Percentiles rank a stretch among this genome's conserved stretches.
These are phyloP conservation scores for Microthlaspi erraticum DNA, from an alignment of 345 rosid species.

Conservation along the genomic window DNA sequence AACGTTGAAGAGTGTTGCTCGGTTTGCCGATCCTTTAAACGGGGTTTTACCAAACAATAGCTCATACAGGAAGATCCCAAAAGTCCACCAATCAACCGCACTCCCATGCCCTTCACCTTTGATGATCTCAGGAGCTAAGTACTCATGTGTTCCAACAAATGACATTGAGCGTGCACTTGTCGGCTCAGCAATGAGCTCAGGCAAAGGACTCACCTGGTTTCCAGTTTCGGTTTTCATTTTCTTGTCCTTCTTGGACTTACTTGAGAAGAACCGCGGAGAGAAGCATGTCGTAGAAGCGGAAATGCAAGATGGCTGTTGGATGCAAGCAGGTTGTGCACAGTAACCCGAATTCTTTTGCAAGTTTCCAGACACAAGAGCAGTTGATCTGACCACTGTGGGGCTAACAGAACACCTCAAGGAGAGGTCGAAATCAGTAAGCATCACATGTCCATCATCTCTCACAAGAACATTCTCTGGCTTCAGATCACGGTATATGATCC, in stretches of 20 bases:
- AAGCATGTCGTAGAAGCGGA: constrained; percentile 63
- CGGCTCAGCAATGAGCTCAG: constrained; percentile 90
- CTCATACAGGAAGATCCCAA: constrained; percentile 80
- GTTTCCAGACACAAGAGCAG: constrained; percentile 47
- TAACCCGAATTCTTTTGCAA: constrained; percentile 51
- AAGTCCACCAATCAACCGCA: constrained; percentile 93
- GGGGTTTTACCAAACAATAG: constrained; percentile 84
- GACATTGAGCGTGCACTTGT: constrained; percentile 88
- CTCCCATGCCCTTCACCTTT: constrained; percentile 90
- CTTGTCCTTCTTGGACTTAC: constrained; percentile 59
- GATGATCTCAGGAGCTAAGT: constrained; percentile 78
- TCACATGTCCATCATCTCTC: constrained; percentile 87
- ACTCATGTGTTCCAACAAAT: constrained; percentile 88
- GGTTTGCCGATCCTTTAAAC: constrained; percentile 79
- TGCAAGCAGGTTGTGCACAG: constrained; percentile 71
- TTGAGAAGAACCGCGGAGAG: constrained; percentile 59
- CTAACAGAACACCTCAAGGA: constrained; percentile 68
- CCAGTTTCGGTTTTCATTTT: constrained; percentile 58
- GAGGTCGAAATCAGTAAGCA: constrained; percentile 89
- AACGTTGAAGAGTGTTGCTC: constrained; percentile 76
- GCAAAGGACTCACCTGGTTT: constrained; percentile 71
- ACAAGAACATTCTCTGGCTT: constrained; percentile 90
- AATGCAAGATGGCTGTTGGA: constrained; percentile 70
- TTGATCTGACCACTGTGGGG: constrained; percentile 62
- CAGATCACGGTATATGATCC: constrained; percentile 78